Evolutionary conservation across 345 rosid species (phyloP), one percentile per base, ranked within the genome.

Genomic region (Pugionium cornutum): DNA sequence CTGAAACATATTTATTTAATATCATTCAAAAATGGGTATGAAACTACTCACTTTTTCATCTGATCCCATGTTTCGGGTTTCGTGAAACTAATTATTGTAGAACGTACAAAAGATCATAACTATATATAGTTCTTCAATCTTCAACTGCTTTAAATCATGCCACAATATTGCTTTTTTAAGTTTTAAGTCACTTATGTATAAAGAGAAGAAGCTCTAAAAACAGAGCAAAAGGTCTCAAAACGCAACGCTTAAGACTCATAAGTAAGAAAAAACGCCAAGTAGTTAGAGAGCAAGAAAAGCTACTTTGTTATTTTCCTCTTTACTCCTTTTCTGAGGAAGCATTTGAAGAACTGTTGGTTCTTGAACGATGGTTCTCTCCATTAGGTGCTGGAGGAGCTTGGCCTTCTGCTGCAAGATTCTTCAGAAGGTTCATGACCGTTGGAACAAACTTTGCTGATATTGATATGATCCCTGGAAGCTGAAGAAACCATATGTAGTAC

Each of bases 381-480:
- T 81, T 77, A 59, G 73, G 73, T 18, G 83, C 27, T 5, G 80
- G 77, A 10, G 92, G 81, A 8, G 67, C 60, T 68, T 87, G 76
- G 33, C 96, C 99, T 70, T 84, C 87, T 69, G 82, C 86, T 0
- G 92, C 95, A 58, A 95, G 85, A 70, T 82, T 91, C 70, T 67
- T 88, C 8, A 95, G 76, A 76, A 95, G 89, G 80, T 91, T 95
- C 97, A 89, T 85, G 11, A 95, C 67, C 6, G 97, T 94, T 11
- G 97, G 99, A 68, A 94, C 70, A 64, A 94, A 79, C 76, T 89
- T 95, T 42, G 90, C 63, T 1, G 92, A 87, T 73, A 94, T 69
- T n/a, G 96, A 82, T 64, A 94, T 68, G 56, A 90, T 77, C 70
- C 96, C 97, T 2, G 96, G 89, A 63, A 94, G 84, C 99, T 94